A percentile compares a stretch with the other conserved stretches of the same genome.
Evolutionary conservation across 306 rosid species (phyloP).

Genomic region (Pyrus bretschneideri): DNA sequence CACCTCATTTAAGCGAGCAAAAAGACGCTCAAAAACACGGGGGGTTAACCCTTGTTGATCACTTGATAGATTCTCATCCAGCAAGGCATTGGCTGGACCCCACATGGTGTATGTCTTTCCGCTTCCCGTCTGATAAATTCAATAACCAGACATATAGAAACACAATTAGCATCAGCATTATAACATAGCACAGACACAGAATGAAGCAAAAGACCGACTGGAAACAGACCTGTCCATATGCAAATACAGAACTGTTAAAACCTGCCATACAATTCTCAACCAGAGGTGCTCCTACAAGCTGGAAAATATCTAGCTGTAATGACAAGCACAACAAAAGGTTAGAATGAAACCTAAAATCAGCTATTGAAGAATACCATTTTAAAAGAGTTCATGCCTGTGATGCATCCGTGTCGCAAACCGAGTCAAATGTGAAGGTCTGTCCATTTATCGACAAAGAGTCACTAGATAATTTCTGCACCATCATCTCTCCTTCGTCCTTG

Average conservation of each 20-base stretch:
- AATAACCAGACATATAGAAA: conserved; percentile 1
- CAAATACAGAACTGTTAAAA: conserved; percentile 95
- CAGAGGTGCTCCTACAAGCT: conserved; percentile 86
- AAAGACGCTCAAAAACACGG: conserved; percentile 78
- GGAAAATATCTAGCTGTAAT: conserved; percentile 82
- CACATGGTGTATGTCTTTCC: conserved; percentile 99
- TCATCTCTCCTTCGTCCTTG: conserved; percentile 68
- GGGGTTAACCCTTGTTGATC: conserved; percentile 90
- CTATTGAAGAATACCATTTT: conserved; percentile 8
- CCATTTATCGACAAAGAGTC: conserved; percentile 74
- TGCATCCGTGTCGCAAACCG: conserved; percentile 72
- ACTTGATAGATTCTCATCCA: conserved; percentile 45
- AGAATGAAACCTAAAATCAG: conserved; percentile 1
- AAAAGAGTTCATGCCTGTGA: conserved; percentile 61
- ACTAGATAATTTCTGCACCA: conserved; percentile 65
- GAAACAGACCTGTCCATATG: conserved; percentile 82
- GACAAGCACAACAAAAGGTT: background rate
- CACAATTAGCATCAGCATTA: background rate
- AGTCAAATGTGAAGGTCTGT: conserved; percentile 85
- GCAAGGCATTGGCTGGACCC: conserved; percentile 95
- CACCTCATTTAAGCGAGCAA: conserved; percentile 83
- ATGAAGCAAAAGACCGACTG: background rate
- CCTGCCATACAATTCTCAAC: conserved; percentile 96
- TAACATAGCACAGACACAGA: background rate
- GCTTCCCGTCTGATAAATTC: conserved; percentile 72